Evolutionary conservation across 2,329 filamentous ascomycete species (phyloP), one percentile per base, ranked within the genome.

Genomic region (Talaromyces sp.): DNA sequence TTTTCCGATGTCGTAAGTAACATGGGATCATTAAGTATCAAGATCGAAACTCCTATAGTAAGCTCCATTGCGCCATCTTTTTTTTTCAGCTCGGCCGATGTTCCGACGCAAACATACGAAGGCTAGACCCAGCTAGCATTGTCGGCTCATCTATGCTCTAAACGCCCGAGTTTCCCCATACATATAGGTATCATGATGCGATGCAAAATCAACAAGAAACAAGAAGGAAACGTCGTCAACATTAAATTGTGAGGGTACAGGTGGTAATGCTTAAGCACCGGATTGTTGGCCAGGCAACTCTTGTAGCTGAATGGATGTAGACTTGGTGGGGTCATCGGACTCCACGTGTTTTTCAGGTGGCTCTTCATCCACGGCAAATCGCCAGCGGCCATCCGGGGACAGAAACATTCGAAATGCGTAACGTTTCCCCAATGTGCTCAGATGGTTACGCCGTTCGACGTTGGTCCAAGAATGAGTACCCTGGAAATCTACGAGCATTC

Each of bases 361-460:
- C 35, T 71, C 68, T 50, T 70, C 65, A 13, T 71, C 68, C 1
- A 71, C 68, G 5, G 68, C 68, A 47, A 64, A 71, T 29, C 68
- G 62, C 65, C 60, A 69, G 17, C 64, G 63, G 10, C 59, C 60
- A 36, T 71, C 68, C 3, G 56, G 50, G 1, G 58, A 58, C 51
- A 64, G 48, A 36, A 71, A 71, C 64, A 63, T 63, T 27, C 69
- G 66, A 40, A 71, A 71, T 0, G 54, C 63, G 17, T 71, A 71
- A 1, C 66, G 65, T 47, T 70, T 71, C 53, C 67, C 48, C 33
- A 71, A 37, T 6, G 57, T 35, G 2, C 57, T 46, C 2, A 70
- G 56, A 19, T 70, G 63, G 14, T 54, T 55, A 35, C 65, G 65
- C 1, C 69, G 59, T 47, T 67, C 51, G 4, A 54, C 44, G 49